A percentile compares a stretch with the other conserved stretches of the same genome.
Evolutionary conservation across 768 basidiomycete species (phyloP).

Genomic region (Coprinellus micaceus): DNA sequence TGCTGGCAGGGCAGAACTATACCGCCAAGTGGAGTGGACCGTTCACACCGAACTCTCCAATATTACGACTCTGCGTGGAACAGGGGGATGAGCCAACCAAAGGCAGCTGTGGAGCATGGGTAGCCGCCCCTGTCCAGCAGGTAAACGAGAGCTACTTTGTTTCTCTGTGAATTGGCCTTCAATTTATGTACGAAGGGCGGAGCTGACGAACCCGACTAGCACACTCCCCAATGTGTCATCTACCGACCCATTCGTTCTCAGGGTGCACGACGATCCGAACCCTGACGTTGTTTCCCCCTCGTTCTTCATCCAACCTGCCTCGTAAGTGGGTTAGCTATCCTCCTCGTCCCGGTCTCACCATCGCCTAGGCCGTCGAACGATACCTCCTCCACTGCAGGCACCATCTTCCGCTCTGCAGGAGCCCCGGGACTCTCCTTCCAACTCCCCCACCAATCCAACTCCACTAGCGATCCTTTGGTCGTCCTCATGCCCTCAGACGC

Average conservation of each 20-base stretch:
- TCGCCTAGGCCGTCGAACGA: neutral
- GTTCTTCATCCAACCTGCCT: slow-evolving; percentile 15
- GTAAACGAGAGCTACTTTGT: slow-evolving; percentile 17
- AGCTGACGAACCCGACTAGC: too few relatives aligned
- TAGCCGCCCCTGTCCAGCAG: slow-evolving; percentile 20
- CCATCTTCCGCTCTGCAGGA: neutral
- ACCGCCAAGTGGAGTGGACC: slow-evolving; percentile 17
- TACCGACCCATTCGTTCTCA: slow-evolving; percentile 12
- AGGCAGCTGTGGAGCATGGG: slow-evolving; percentile 18
- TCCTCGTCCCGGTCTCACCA: too few relatives aligned
- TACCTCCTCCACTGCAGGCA: neutral
- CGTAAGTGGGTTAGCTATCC: neutral
- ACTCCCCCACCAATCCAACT: neutral
- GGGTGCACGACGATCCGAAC: slow-evolving; percentile 25
- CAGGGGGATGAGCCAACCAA: neutral
- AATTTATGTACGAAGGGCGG: too few relatives aligned
- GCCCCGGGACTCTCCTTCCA: neutral
- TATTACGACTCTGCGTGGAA: slow-evolving; percentile 18
- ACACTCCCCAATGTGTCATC: slow-evolving; percentile 18
- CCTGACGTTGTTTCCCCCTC: slow-evolving; percentile 19
- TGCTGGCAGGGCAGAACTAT: slow-evolving; percentile 17
- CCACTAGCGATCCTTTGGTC: neutral
- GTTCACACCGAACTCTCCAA: slow-evolving; percentile 10
- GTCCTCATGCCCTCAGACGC: too few relatives aligned
- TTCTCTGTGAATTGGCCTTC: slow-evolving; percentile 22